These are phyloP conservation scores for Lactifluus piperatus DNA, from an alignment of 768 basidiomycete genomes.

Conservation along the genomic window DNA sequence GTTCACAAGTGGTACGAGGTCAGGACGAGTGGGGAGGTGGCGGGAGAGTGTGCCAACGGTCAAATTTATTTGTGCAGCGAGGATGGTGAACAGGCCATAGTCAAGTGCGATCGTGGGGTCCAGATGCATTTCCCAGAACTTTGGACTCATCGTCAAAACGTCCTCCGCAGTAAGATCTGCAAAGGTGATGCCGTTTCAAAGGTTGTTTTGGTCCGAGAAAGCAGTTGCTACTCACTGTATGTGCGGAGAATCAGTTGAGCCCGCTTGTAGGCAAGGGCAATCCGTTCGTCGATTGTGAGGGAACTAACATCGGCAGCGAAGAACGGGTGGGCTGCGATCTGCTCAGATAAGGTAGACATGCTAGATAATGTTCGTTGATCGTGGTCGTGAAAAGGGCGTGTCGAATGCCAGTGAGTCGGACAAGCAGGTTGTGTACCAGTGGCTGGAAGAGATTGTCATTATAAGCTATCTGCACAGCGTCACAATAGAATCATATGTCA, in stretches of 20 bases:
- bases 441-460: not conserved
- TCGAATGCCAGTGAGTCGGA: not conserved
- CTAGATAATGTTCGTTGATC: not conserved
- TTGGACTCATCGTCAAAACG: conserved; percentile 39
- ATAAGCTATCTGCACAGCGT: not conserved
- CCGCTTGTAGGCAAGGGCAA: not conserved
- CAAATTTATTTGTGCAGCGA: conserved; percentile 44
- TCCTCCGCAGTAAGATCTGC: conserved; percentile 37
- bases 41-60: conserved; percentile 45
- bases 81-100: conserved; percentile 44
- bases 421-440: not conserved
- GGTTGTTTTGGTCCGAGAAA: not conserved
- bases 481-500: not conserved
- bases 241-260: not conserved
- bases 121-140: conserved; percentile 45
- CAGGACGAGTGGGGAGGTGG: conserved; percentile 40
- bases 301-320: not conserved
- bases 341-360: not conserved
- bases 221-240: not conserved
- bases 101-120: conserved; percentile 45
- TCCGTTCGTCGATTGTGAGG: not conserved
- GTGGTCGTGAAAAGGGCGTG: not conserved
- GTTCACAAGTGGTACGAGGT: conserved; percentile 41
- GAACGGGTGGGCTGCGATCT: conserved; percentile 2
- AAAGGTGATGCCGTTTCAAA: not conserved